These are phyloP conservation scores for Pseudoneurospora amorphoporcata DNA, from an alignment of 495 filamentous ascomycete species.

Conservation along the genomic window DNA sequence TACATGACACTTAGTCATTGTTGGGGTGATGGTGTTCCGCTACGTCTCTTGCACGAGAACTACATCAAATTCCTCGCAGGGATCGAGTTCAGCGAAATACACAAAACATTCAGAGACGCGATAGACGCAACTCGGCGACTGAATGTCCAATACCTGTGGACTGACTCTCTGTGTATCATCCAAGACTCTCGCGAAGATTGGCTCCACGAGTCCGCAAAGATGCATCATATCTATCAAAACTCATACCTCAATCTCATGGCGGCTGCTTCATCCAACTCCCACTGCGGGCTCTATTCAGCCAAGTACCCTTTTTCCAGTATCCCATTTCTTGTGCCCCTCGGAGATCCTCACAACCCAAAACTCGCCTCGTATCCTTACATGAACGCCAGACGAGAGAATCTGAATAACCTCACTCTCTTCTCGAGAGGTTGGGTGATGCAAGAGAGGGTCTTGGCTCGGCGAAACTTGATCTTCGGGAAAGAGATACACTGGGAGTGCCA, in stretches of 20 bases:
- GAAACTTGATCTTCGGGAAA: background rate
- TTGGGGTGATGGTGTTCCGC: background rate
- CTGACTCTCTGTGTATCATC: conserved; percentile 28
- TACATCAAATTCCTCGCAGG: background rate
- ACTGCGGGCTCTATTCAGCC: background rate
- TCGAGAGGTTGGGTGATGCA: background rate
- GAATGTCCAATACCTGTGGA: conserved; percentile 24
- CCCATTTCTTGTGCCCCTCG: background rate
- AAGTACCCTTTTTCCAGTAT: background rate
- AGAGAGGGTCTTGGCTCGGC: background rate
- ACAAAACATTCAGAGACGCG: conserved; percentile 7
- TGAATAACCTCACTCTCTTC: background rate
- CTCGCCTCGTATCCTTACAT: background rate
- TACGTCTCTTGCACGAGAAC: background rate
- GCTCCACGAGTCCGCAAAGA: conserved; percentile 16
- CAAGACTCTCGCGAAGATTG: conserved; percentile 23
- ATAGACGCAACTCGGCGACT: conserved; percentile 1
- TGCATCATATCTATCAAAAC: conserved; percentile 21
- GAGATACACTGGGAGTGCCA: background rate
- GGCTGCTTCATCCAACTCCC: background rate
- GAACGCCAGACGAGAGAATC: background rate
- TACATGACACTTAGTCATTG: background rate
- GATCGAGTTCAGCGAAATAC: background rate
- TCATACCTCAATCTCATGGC: conserved; percentile 9
- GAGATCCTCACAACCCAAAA: background rate